A percentile compares a stretch with the other conserved stretches of the same genome.
Conservation (phyloP, 2,329 filamentous ascomycete genomes). For the Arachnomyces sp. region DNA sequence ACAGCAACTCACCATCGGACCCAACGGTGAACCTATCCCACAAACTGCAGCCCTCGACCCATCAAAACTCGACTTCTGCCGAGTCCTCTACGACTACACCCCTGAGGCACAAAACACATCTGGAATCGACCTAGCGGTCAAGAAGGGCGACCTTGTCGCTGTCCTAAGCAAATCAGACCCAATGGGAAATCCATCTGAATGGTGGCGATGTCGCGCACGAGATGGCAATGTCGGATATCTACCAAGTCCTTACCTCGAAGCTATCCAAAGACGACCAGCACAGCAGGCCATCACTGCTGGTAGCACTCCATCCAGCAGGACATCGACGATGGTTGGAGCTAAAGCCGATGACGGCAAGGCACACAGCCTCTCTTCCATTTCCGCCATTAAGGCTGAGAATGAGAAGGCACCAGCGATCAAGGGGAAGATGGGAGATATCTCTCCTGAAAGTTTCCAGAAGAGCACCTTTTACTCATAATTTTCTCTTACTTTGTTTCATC, state of each 20-base stretch:
- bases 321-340: conserved; percentile 44
- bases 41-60: conserved; percentile 59
- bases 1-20: conserved; percentile 44
- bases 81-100: conserved; percentile 86
- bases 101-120: conserved; percentile 58
- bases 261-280: conserved; percentile 49
- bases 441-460: conserved; percentile 63
- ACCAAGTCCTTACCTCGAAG: conserved; percentile 81
- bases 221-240: conserved; percentile 89
- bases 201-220: conserved; percentile 90
- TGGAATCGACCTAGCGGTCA: conserved; percentile 80
- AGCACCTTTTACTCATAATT: conserved; percentile 57
- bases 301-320: conserved; percentile 38
- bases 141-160: conserved; percentile 91
- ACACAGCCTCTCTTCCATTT: conserved; percentile 24
- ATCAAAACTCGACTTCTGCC: conserved; percentile 90
- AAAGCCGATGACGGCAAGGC: conserved; percentile 16
- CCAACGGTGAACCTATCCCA: conserved; percentile 38
- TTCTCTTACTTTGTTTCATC: background rate
- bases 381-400: conserved; percentile 15
- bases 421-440: conserved; percentile 56
- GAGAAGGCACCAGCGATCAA: conserved; percentile 43
- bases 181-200: conserved; percentile 83
- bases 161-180: conserved; percentile 90
- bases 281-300: conserved; percentile 36